phyloP scores from a whole-genome alignment of 495 filamentous ascomycete species.

The Podospora sp. region DNA sequence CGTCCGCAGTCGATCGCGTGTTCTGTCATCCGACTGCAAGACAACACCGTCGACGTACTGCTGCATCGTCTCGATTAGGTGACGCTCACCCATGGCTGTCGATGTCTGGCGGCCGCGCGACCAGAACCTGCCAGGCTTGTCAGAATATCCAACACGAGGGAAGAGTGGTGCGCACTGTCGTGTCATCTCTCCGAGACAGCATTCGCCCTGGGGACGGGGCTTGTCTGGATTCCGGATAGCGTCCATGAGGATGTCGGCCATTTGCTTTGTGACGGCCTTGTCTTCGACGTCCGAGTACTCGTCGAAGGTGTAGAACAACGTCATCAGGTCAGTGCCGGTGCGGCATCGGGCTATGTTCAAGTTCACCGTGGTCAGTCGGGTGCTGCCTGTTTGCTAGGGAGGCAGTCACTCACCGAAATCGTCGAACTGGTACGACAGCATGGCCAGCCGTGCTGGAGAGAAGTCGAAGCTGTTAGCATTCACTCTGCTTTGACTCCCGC shows the following conservation, averaged over 20 bases:
- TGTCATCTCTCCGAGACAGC: conserved; percentile 9
- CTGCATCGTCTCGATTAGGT: conserved; percentile 16
- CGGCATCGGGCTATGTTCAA: conserved; percentile 5
- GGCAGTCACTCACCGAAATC: neutral
- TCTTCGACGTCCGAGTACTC: conserved; percentile 17
- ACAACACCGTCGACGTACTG: conserved; percentile 19
- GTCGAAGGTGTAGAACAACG: conserved; percentile 20
- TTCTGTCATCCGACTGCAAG: conserved; percentile 7
- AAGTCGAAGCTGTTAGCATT: neutral
- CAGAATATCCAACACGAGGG: neutral
- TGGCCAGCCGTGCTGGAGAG: conserved; percentile 7
- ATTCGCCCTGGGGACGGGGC: conserved; percentile 6
- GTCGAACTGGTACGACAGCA: conserved; percentile 7
- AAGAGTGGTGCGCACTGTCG: neutral
- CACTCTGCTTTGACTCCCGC: no score
- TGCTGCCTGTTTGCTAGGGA: neutral
- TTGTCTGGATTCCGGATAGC: conserved; percentile 11
- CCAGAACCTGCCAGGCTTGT: conserved; percentile 13
- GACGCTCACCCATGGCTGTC: conserved; percentile 13
- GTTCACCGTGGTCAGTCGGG: neutral
- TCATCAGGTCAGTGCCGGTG: conserved; percentile 13
- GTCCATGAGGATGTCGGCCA: conserved; percentile 20
- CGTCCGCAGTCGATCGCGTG: conserved; percentile 8
- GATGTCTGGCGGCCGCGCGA: neutral
- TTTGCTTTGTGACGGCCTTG: conserved; percentile 3